Conservation (phyloP, 1,284 basidiomycete genomes). For the Chalciporus piperatoides region DNA sequence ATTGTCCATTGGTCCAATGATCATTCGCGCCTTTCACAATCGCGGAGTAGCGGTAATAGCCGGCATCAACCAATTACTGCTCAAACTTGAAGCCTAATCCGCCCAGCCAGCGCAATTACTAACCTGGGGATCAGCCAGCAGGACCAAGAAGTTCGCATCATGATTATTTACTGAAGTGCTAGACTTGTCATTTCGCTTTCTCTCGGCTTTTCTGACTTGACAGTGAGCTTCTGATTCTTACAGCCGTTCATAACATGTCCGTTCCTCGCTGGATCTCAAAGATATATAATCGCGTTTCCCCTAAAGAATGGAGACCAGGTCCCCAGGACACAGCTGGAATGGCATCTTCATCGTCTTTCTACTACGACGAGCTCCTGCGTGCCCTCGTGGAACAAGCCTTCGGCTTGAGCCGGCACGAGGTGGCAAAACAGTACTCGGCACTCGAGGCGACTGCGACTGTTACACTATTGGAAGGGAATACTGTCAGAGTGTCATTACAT, state of each 20-base stretch:
- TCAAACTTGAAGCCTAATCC: conserved; percentile 13
- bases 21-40: conserved; percentile 9
- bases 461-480: conserved; percentile 51
- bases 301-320: conserved; percentile 19
- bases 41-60: conserved; percentile 22
- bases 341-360: conserved; percentile 38
- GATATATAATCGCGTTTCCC: conserved; percentile 31
- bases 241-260: conserved; percentile 20
- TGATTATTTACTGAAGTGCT: conserved; percentile 19
- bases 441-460: conserved; percentile 52
- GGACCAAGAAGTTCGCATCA: conserved; percentile 27
- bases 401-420: conserved; percentile 47
- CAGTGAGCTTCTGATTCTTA: conserved; percentile 10
- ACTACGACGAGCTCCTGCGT: conserved; percentile 47
- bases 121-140: conserved; percentile 27
- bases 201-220: conserved; percentile 12
- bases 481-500: conserved; percentile 46
- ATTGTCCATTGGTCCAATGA: no score
- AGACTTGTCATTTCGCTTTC: conserved; percentile 14
- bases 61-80: conserved; percentile 12
- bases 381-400: conserved; percentile 58
- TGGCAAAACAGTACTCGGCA: conserved; percentile 35
- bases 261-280: conserved; percentile 27
- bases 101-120: conserved; percentile 6
- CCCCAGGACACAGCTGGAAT: conserved; percentile 15